Evolutionary conservation across 495 filamentous ascomycete genomes (phyloP), one percentile per base, ranked within the genome.

Genomic region (Penicillium pancosmium): DNA sequence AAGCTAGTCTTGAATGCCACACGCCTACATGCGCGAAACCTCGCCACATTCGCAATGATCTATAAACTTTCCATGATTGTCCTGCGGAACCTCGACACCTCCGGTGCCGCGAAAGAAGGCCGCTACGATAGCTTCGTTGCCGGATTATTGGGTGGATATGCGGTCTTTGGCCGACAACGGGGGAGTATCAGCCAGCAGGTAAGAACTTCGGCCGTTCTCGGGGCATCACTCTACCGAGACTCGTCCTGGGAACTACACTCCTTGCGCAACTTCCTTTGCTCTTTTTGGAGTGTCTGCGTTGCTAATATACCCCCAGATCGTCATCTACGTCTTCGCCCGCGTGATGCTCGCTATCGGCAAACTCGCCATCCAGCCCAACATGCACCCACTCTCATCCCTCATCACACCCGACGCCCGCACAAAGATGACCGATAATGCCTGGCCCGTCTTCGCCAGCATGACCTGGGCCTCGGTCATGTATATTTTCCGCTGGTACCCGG

Each of bases 401-500:
- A 74, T 77, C 60, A 76, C 72, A 15, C 73, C 76, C 11, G 71
- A 75, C 62, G 66, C 75, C 25, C 76, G 80, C 54, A 62, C 70
- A n/a, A 69, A 72, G 53, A 77, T 95, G 52, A 80, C 80, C 60
- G 68, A 84, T 60, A 85, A 91, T 65, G 89, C 90, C 56, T 98
- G 93, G 92, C 90, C 92, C 5, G 84, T 89, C 0, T 99, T 98
- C 78, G 94, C 94, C 41, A 87, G 85, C 57, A 49, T 91, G 54
- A 93, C 87, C 65, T 99, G 94, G 94, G 94, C 87, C 0, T 69
- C 81, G 43, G 93, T 99, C 54, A 99, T 99, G 94, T 94, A 92
- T 74, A 73, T 98, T 40, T 99, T 96, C 80, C 82, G 89, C 58
- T 92, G 89, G 86, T 85, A 97, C 77, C 90, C 93, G 10, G 91